phyloP scores from a whole-genome alignment of 2,329 filamentous ascomycete species.

The Paraconiothyrium sp. region DNA sequence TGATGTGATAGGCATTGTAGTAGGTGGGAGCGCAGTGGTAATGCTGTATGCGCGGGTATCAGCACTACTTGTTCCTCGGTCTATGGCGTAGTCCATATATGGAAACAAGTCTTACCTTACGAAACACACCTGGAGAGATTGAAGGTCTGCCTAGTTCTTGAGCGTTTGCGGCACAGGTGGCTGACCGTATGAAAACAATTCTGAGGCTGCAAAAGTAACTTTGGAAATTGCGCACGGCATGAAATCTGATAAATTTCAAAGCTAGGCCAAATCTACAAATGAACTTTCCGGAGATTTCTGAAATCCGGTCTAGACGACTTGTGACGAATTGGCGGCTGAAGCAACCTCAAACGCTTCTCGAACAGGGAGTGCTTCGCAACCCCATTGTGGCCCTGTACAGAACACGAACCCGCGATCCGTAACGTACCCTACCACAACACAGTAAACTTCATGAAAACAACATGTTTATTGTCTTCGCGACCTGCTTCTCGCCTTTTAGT shows the following conservation, averaged over 20 bases:
- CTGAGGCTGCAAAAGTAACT: constrained; percentile 2
- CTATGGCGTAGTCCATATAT: not conserved
- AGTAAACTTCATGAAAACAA: not conserved
- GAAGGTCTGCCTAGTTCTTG: constrained; percentile 14
- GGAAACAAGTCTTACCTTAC: constrained; percentile 1
- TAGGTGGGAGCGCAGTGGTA: not conserved
- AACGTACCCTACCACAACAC: not conserved
- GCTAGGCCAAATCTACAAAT: constrained; percentile 35
- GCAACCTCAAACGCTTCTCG: constrained; percentile 47
- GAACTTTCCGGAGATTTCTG: constrained; percentile 27
- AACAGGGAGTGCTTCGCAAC: constrained; percentile 48
- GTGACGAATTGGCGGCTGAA: constrained; percentile 31
- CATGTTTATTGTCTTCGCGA: not conserved
- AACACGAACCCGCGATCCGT: constrained; percentile 21
- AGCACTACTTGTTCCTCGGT: not conserved
- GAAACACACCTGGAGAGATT: constrained; percentile 18
- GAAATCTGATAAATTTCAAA: constrained; percentile 14
- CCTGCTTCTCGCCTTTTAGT: not conserved
- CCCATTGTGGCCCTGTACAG: constrained; percentile 23
- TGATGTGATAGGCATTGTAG: not conserved
- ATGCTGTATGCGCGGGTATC: not conserved
- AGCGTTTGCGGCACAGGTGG: not conserved
- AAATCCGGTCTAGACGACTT: constrained; percentile 25
- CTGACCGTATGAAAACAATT: constrained; percentile 18
- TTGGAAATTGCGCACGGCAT: constrained; percentile 15